Conservation (phyloP, 805 yeast genomes). For the Jamesozyma piceae region DNA sequence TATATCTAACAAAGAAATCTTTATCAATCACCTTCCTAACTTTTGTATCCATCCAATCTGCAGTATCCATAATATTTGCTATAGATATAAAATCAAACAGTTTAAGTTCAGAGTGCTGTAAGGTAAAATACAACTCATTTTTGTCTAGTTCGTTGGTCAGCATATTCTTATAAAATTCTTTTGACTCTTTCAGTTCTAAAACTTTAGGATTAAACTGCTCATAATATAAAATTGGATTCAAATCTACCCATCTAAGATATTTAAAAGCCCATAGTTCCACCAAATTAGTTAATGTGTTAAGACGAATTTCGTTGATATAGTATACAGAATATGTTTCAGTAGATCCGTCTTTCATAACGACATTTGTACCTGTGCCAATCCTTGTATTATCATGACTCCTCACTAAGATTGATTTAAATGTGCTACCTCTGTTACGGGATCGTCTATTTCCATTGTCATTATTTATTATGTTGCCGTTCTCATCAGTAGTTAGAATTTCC, state of each 20-base stretch:
- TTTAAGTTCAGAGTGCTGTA: constrained; percentile 35
- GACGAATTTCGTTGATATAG: constrained; percentile 39
- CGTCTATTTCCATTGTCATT: constrained; percentile 9
- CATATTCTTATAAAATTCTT: constrained; percentile 6
- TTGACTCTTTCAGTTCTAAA: constrained; percentile 10
- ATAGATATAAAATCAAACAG: constrained; percentile 34
- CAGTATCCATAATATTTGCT: constrained; percentile 35
- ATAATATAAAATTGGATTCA: constrained; percentile 24
- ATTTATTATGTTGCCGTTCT: constrained; percentile 10
- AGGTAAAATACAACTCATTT: constrained; percentile 47
- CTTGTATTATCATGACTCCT: constrained; percentile 33
- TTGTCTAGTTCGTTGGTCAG: constrained; percentile 14
- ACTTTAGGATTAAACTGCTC: constrained; percentile 10
- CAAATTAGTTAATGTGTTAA: constrained; percentile 38
- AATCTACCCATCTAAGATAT: constrained; percentile 34
- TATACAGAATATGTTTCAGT: constrained; percentile 32
- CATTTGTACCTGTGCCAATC: constrained; percentile 42
- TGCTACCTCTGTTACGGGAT: constrained; percentile 8
- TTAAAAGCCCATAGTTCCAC: constrained; percentile 40
- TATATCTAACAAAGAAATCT: constrained; percentile 11
- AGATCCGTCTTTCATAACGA: constrained; percentile 32
- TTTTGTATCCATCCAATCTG: constrained; percentile 18
- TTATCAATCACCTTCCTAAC: background rate
- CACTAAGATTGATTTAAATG: constrained; percentile 20
- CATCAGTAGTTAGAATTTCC: constrained; percentile 17